phyloP scores from a whole-genome alignment of 768 basidiomycete genomes.

The Cubamyces lactineus region DNA sequence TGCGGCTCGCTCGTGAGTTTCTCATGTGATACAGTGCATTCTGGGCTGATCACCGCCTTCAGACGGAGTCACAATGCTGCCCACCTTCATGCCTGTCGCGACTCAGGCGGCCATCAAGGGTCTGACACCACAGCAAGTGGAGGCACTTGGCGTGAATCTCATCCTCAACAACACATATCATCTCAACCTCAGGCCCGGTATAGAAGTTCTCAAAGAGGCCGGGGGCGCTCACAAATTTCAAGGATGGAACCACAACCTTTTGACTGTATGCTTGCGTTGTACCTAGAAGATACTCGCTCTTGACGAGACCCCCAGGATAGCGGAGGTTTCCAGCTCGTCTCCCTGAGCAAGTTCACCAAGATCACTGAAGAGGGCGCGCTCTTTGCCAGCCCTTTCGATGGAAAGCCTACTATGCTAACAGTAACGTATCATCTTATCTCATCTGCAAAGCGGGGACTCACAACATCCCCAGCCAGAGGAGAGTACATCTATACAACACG shows the following conservation, averaged over 20 bases:
- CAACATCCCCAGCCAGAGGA: slow-evolving; percentile 70
- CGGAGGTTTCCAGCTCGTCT: slow-evolving; percentile 89
- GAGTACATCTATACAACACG: slow-evolving; percentile 88
- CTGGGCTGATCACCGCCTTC: slow-evolving; percentile 8
- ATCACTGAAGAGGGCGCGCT: slow-evolving; percentile 90
- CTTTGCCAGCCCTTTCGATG: slow-evolving; percentile 83
- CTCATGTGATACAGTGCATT: neutral
- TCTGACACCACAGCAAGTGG: slow-evolving; percentile 82
- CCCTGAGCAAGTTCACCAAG: slow-evolving; percentile 79
- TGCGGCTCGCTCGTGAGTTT: slow-evolving; percentile 77
- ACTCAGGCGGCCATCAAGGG: slow-evolving; percentile 94
- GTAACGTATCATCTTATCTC: slow-evolving; percentile 43
- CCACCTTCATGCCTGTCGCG: slow-evolving; percentile 93
- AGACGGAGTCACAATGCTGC: slow-evolving; percentile 84
- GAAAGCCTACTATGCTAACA: slow-evolving; percentile 86
- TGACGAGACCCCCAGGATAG: slow-evolving; percentile 60
- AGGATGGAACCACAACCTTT: slow-evolving; percentile 82
- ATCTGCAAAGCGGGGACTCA: neutral
- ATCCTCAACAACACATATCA: slow-evolving; percentile 93
- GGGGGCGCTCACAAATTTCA: slow-evolving; percentile 92
- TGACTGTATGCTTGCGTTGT: slow-evolving; percentile 56
- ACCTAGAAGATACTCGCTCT: neutral
- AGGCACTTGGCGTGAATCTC: slow-evolving; percentile 78
- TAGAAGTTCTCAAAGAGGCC: slow-evolving; percentile 67
- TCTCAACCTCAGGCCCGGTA: slow-evolving; percentile 83